Evolutionary conservation across 1,139 yeast species (phyloP).

Genomic region (Zygoascus meyerae): DNA sequence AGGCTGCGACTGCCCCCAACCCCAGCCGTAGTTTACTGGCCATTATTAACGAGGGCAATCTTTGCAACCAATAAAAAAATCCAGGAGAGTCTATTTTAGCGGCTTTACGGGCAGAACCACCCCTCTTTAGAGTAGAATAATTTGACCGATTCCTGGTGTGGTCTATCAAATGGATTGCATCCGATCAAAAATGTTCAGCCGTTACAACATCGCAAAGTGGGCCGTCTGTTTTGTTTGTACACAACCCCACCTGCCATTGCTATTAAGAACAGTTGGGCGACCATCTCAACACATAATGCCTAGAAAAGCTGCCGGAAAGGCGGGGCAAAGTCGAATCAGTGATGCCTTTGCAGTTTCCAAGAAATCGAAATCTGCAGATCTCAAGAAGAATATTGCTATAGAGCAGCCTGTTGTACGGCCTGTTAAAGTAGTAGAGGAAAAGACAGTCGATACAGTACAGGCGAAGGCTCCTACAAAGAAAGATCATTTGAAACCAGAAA

Average conservation of each 20-base stretch:
- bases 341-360: slow-evolving; percentile 1
- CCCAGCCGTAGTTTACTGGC: slow-evolving; percentile 2
- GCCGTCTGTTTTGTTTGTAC: no score
- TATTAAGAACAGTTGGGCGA: no score
- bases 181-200: no score
- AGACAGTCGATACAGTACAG: slow-evolving; percentile 7
- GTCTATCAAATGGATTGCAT: no score
- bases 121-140: no score
- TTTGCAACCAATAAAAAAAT: neutral
- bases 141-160: no score
- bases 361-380: neutral
- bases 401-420: neutral
- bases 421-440: neutral
- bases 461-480: neutral
- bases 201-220: no score
- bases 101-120: no score
- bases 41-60: slow-evolving; percentile 1
- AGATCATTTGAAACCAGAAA: neutral
- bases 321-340: slow-evolving; percentile 9
- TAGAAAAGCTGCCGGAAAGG: neutral
- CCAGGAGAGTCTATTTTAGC: no score
- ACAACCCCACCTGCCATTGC: no score
- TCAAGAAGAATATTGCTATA: neutral
- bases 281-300: neutral
- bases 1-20: slow-evolving; percentile 33